Evolutionary conservation across 352 stramenopile species (phyloP), one percentile per base, ranked within the genome.

Genomic region (Phytophthora sansomeana): DNA sequence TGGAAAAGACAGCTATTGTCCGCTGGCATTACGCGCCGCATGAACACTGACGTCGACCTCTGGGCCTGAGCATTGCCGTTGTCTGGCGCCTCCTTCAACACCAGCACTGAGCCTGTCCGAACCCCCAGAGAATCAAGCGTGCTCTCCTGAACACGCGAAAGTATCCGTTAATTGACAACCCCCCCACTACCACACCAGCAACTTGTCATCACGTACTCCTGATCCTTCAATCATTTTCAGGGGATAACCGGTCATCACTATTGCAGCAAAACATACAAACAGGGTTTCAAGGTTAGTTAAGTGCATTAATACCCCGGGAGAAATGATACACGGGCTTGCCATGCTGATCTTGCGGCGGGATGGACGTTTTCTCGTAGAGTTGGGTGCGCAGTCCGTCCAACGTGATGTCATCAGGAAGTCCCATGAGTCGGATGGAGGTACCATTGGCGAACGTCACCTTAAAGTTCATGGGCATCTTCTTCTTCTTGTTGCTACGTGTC

Each of bases 1-100:
- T 95, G 92, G 61, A 96, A 96, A 6, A 96, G 73, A 58, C 88
- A 96, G 59, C 85, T 94, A 63, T 96, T 96, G 67, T 96, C 88
- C 11, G 86, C 86, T 6, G 88, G 81, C 38, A 96, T 84, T 1
- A 93, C 78, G 29, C 84, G 85, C 4, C 86, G 76, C 32, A 92
- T 58, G 52, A 96, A 93, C 21, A 91, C 74, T 3, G 71, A 83
- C 10, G 73, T 74, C 13, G 77, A 58, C 46, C 67, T 76, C 10
- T 43, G 16, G 1, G 61, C 4, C 28, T 67, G 62, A n/a, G 53
- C 26, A n/a, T 38, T 54, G 1, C 50, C 63, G 49, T 57, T 49
- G 44, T 64, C 17, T 10, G 87, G 67, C 7, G 72, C 69, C 54
- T 92, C 83, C 56, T 92, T 95, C 4, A 95, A 64, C 21, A 92